Conservation (phyloP, 106 monocot species). For the Dendrobium chrysotoxum region DNA sequence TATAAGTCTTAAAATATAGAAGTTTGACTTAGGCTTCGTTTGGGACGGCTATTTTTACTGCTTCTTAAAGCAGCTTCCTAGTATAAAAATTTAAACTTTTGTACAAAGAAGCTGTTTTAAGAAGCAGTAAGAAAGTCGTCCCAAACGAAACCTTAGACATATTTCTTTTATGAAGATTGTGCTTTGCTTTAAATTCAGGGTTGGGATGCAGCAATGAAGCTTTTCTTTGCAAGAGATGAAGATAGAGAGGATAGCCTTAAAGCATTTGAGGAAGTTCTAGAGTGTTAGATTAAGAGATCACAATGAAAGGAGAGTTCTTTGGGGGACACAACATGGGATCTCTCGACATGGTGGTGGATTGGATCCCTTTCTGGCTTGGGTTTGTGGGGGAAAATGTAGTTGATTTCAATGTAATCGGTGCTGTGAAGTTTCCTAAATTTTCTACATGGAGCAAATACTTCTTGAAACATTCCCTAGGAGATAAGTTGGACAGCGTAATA, state of each 20-base stretch:
- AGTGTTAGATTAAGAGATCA: neutral
- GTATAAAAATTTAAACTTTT: too few relatives aligned
- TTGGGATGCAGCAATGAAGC: conserved; percentile 1
- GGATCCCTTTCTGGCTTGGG: conserved; percentile 14
- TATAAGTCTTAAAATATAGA: too few relatives aligned
- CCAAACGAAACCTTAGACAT: too few relatives aligned
- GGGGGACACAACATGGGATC: conserved; percentile 29
- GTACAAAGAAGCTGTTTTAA: too few relatives aligned
- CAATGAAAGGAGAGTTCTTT: conserved; percentile 16
- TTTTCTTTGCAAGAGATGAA: conserved; percentile 6
- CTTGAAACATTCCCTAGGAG: neutral
- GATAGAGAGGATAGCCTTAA: conserved; percentile 6
- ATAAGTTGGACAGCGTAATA: conserved; percentile 9
- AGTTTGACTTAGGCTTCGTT: too few relatives aligned
- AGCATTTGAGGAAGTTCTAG: neutral
- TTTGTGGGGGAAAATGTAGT: conserved; percentile 8
- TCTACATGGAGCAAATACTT: conserved; percentile 15
- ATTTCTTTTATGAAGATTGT: neutral
- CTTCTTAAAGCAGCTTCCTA: too few relatives aligned
- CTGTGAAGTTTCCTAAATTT: conserved; percentile 9
- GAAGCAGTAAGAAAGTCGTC: too few relatives aligned
- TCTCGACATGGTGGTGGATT: conserved; percentile 19
- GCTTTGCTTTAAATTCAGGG: neutral
- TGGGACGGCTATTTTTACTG: too few relatives aligned
- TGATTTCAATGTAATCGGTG: neutral